These are phyloP conservation scores for Phytomonas sp. DNA, from an alignment of 208 protist genomes.

Conservation along the genomic window DNA sequence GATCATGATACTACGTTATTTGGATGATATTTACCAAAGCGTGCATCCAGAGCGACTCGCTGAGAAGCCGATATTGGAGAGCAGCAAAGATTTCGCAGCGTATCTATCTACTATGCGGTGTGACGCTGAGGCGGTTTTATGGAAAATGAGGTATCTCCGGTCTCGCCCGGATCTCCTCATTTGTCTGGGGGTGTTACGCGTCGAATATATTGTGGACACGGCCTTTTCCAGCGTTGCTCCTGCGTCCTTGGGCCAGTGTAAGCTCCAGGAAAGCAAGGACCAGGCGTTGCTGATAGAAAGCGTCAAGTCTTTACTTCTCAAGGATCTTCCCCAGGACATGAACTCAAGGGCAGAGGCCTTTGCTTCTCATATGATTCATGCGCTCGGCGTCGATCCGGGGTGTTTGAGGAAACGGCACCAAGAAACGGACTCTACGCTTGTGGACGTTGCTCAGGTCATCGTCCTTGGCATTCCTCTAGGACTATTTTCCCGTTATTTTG, in stretches of 20 bases:
- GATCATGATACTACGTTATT: constrained; percentile 36
- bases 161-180: constrained; percentile 26
- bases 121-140: constrained; percentile 22
- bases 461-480: constrained; percentile 63
- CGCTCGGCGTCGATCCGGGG: constrained; percentile 12
- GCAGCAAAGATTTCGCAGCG: neutral
- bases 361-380: constrained; percentile 15
- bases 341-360: constrained; percentile 8
- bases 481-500: constrained; percentile 68
- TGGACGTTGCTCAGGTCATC: constrained; percentile 70
- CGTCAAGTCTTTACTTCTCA: constrained; percentile 12
- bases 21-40: constrained; percentile 36
- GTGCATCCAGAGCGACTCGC: constrained; percentile 11
- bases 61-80: neutral
- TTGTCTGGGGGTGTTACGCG: constrained; percentile 47
- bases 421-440: neutral
- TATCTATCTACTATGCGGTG: neutral
- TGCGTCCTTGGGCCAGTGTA: neutral
- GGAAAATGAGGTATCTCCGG: constrained; percentile 57
- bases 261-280: neutral
- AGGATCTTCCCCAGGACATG: constrained; percentile 9
- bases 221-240: constrained; percentile 11
- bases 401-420: neutral
- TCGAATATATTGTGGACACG: constrained; percentile 41
- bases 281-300: constrained; percentile 12